A percentile compares a stretch with the other conserved stretches of the same genome.
Conservation (phyloP, 768 basidiomycete genomes). For the Lentinus brumalis region DNA sequence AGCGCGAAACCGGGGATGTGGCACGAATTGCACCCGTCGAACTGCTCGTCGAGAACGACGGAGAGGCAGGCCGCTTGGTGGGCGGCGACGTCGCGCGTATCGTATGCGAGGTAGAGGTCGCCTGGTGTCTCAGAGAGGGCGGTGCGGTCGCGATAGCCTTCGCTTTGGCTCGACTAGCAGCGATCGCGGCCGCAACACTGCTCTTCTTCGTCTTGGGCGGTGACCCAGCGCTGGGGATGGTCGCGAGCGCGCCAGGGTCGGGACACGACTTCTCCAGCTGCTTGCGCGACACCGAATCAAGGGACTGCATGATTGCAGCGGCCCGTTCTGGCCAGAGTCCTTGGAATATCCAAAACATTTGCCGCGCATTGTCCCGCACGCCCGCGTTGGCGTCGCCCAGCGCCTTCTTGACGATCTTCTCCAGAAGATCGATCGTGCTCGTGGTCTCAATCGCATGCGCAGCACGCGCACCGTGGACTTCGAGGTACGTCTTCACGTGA, state of each 20-base stretch:
- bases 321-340: conserved; percentile 75
- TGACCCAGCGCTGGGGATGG: conserved; percentile 46
- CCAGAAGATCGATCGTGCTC: conserved; percentile 70
- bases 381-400: conserved; percentile 78
- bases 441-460: conserved; percentile 67
- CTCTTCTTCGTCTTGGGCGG: conserved; percentile 66
- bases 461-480: conserved; percentile 66
- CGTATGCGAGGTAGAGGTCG: conserved; percentile 70
- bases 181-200: conserved; percentile 84
- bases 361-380: conserved; percentile 73
- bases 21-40: conserved; percentile 25
- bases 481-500: conserved; percentile 78
- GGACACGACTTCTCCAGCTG: conserved; percentile 88
- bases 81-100: conserved; percentile 45
- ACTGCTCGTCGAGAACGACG: conserved; percentile 36
- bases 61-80: conserved; percentile 39
- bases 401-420: conserved; percentile 71
- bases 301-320: conserved; percentile 55
- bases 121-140: conserved; percentile 78
- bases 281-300: conserved; percentile 74
- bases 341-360: conserved; percentile 80
- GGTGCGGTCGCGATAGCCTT: conserved; percentile 83
- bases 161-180: conserved; percentile 87
- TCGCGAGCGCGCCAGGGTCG: conserved; percentile 44
- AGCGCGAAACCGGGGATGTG: conserved; percentile 24